phyloP scores from a whole-genome alignment of 2,329 filamentous ascomycete genomes.

The Dryadomyces sulphureus region DNA sequence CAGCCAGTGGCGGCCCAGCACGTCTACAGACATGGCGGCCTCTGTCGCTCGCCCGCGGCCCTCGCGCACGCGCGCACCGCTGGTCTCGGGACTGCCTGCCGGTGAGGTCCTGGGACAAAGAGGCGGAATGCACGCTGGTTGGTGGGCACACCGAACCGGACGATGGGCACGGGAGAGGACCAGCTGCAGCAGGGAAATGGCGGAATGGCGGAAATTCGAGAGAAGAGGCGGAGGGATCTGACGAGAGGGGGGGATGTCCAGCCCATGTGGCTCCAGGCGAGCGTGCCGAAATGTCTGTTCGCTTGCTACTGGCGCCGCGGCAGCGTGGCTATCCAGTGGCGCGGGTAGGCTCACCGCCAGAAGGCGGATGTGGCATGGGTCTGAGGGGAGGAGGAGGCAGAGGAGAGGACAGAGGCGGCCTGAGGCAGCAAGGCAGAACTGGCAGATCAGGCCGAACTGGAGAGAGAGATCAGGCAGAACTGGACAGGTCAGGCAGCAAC shows the following conservation, averaged over 20 bases:
- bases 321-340: neutral
- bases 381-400: neutral
- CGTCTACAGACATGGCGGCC: no score
- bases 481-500: no score
- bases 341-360: neutral
- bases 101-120: neutral
- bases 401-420: no score
- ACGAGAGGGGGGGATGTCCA: neutral
- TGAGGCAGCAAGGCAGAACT: no score
- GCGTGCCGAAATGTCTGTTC: neutral
- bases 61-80: no score
- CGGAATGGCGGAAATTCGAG: neutral
- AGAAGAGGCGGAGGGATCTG: neutral
- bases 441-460: no score
- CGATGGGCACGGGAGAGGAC: neutral
- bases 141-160: constrained; percentile 8
- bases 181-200: neutral
- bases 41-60: neutral
- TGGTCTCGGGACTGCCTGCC: neutral
- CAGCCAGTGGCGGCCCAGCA: no score
- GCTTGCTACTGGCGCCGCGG: no score
- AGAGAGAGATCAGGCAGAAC: no score
- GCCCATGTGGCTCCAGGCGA: neutral
- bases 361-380: neutral
- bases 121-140: constrained; percentile 9